Conservation (phyloP, 768 basidiomycete species). For the Leccinum variicolor region DNA sequence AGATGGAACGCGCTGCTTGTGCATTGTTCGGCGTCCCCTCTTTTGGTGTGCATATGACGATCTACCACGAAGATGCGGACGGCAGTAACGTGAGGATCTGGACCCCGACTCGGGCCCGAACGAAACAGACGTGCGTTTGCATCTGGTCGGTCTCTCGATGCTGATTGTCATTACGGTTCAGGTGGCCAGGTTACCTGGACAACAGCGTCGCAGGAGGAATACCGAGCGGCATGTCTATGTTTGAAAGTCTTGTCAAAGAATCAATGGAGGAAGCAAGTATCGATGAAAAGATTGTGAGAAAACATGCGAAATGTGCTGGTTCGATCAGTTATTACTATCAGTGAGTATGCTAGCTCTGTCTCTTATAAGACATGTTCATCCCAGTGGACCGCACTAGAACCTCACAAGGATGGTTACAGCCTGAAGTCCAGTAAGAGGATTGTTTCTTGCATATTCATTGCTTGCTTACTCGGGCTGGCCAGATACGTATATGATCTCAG, state of each 20-base stretch:
- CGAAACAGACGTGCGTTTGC: constrained; percentile 79
- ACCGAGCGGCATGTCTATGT: constrained; percentile 66
- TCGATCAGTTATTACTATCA: constrained; percentile 79
- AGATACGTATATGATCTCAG: constrained; percentile 81
- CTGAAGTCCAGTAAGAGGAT: constrained; percentile 70
- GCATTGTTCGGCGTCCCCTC: constrained; percentile 87
- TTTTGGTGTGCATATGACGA: constrained; percentile 89
- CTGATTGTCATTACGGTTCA: constrained; percentile 21
- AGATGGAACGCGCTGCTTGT: constrained; percentile 88
- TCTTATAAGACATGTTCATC: neutral
- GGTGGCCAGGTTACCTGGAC: constrained; percentile 85
- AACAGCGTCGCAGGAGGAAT: constrained; percentile 94
- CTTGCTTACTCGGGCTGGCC: neutral
- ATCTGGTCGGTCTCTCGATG: neutral
- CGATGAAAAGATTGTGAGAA: constrained; percentile 56
- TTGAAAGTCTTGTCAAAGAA: constrained; percentile 84
- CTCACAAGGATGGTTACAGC: constrained; percentile 63
- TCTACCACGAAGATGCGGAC: constrained; percentile 46
- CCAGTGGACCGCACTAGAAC: constrained; percentile 16
- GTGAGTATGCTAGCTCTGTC: constrained; percentile 33
- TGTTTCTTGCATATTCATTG: neutral
- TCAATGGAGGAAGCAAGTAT: constrained; percentile 92
- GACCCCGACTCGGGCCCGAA: constrained; percentile 82
- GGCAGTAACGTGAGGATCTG: constrained; percentile 56
- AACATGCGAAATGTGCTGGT: constrained; percentile 59